Evolutionary conservation across 768 basidiomycete genomes (phyloP).

Genomic region (Termitomyces sp.): DNA sequence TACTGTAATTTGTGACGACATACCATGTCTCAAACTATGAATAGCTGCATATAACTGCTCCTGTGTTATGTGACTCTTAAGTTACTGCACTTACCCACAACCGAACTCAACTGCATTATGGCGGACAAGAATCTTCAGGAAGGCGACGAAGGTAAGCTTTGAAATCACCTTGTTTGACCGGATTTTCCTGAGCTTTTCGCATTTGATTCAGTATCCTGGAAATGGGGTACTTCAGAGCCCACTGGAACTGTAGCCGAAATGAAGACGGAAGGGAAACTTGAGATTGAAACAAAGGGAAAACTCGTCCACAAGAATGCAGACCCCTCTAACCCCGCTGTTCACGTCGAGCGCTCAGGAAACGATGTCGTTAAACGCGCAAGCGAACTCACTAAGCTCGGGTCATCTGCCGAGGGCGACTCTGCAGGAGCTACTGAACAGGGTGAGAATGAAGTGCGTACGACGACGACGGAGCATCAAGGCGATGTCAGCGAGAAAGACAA

Average conservation of each 20-base stretch:
- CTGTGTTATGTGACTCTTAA: background rate
- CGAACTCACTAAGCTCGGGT: conserved; percentile 19
- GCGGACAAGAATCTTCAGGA: conserved; percentile 19
- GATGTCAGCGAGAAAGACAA: background rate
- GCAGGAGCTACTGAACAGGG: background rate
- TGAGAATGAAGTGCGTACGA: background rate
- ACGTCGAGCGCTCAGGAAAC: conserved; percentile 19
- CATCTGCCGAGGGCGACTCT: background rate
- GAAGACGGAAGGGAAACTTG: conserved; percentile 19
- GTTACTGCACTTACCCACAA: background rate
- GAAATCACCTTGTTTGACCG: background rate
- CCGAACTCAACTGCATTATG: conserved; percentile 10
- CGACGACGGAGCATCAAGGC: background rate
- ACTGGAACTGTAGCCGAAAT: conserved; percentile 22
- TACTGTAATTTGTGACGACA: conserved; percentile 6
- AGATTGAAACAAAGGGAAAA: conserved; percentile 23
- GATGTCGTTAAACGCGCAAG: conserved; percentile 26
- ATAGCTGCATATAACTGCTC: background rate
- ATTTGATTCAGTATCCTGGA: conserved; percentile 19
- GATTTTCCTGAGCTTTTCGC: background rate
- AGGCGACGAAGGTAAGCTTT: conserved; percentile 22
- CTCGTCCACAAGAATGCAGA: conserved; percentile 23
- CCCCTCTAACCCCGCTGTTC: conserved; percentile 22
- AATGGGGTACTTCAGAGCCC: conserved; percentile 16
- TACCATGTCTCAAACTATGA: conserved; percentile 5